Percentiles rank a stretch among this genome's conserved stretches.
These are phyloP conservation scores for Dalbergia cochinchinensis DNA, from an alignment of 306 rosid genomes.

Conservation along the genomic window DNA sequence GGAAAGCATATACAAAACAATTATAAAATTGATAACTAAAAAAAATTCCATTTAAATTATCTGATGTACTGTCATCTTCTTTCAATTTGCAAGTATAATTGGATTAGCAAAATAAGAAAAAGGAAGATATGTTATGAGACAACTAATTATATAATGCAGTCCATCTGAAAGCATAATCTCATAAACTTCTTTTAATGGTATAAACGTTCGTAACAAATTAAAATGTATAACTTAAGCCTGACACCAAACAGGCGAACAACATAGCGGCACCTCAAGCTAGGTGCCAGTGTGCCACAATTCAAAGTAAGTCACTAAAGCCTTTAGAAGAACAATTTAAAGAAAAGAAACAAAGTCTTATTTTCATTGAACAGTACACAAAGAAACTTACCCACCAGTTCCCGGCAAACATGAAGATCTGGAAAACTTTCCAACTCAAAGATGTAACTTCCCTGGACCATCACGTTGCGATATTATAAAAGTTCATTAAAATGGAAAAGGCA, in stretches of 20 bases:
- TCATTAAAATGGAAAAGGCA: conserved; percentile 19
- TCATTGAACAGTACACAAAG: conserved; percentile 23
- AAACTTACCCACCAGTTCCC: conserved; percentile 83
- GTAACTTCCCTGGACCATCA: conserved; percentile 77
- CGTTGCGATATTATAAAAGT: conserved; percentile 3
- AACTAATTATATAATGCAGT: conserved; percentile 26
- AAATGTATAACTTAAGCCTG: conserved; percentile 24
- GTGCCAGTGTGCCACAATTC: conserved; percentile 27
- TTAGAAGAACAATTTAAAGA: not conserved
- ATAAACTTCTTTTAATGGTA: not conserved
- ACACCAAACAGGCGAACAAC: conserved; percentile 14
- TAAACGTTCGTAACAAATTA: conserved; percentile 12
- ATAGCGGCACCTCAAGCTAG: conserved; percentile 36
- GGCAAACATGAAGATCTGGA: conserved; percentile 82
- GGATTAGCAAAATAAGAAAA: conserved; percentile 12
- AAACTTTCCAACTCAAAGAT: conserved; percentile 86
- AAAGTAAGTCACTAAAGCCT: conserved; percentile 1
- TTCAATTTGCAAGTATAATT: conserved; percentile 20
- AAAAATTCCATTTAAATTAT: conserved; percentile 11
- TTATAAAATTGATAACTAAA: not conserved
- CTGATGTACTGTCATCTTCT: conserved; percentile 1
- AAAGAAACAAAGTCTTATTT: conserved; percentile 21
- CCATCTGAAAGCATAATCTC: conserved; percentile 25
- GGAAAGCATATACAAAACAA: conserved; percentile 27
- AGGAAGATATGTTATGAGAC: not conserved